Evolutionary conservation across 140 eudicot genomes (phyloP), one percentile per base, ranked within the genome.

Genomic region (Cichorium intybus): DNA sequence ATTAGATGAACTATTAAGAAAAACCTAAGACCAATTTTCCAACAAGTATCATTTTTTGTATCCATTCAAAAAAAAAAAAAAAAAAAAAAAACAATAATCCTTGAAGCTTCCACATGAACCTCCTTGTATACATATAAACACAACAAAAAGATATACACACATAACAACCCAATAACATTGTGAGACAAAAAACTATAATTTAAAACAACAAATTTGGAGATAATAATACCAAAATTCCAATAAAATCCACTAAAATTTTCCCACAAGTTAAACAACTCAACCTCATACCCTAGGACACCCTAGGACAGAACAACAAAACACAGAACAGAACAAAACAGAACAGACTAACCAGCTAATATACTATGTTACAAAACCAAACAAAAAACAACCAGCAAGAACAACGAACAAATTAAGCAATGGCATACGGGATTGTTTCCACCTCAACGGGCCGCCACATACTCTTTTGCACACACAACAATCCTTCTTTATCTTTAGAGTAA

Each of bases 361-460:
- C 75, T 70, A 70, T 47, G 75, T 47, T 70, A 70, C 75, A 70
- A 5, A 4, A 31, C 58, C 26, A 52, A 7, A 21, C 10, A 14
- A 11, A 8, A 49, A 69, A 14, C 35, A 52, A 24, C 18, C 54
- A 56, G 20, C 21, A 29, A 18, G 10, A 8, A 16, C 28, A 31
- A 31, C 37, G 7, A 31, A 1, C n/a, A 14, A 43, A 43, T 72
- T 50, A 82, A 71, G 75, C 81, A 23, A 83, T 66, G 65, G 97
- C 95, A 16, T 89, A 86, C 15, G 76, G 59, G 29, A 89, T 7
- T 26, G 83, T 82, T 68, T 81, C 90, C 2, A 64, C 26, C 71
- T 89, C 95, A 0, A 41, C 69, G 0, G 99, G 99, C 20, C 99
- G 86, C 99, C 99, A 94, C 85, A 76, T 78, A 17, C 81, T 69